Conservation (phyloP, 1,284 basidiomycete genomes). For the Phylloporus gajari region DNA sequence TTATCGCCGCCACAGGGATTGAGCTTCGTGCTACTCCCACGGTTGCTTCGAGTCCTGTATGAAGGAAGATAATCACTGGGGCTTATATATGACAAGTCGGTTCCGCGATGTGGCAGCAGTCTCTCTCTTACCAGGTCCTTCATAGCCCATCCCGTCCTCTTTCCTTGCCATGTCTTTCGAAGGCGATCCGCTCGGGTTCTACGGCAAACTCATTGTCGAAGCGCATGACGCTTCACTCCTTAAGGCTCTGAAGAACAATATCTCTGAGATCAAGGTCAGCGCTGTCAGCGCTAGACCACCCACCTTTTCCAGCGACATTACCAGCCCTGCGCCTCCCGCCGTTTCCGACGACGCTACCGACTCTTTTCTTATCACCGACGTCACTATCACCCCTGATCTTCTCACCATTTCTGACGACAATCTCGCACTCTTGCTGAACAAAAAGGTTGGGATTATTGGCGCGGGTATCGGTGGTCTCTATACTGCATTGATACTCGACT, state of each 20-base stretch:
- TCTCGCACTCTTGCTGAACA: constrained; percentile 13
- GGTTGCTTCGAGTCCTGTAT: too few species aligned
- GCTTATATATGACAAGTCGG: too few species aligned
- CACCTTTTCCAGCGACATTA: background rate
- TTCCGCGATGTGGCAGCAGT: too few species aligned
- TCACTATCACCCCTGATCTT: too few species aligned
- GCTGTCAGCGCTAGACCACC: too few species aligned
- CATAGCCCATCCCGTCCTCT: background rate
- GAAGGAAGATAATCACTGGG: too few species aligned
- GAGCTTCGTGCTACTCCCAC: too few species aligned
- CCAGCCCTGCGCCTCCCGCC: background rate
- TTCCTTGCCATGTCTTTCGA: constrained; percentile 20
- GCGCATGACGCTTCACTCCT: constrained; percentile 15
- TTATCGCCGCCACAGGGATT: too few species aligned
- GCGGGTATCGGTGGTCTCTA: constrained; percentile 48
- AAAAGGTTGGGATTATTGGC: constrained; percentile 30
- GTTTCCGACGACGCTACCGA: too few species aligned
- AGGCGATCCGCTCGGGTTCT: constrained; percentile 26
- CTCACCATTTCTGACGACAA: constrained; percentile 7
- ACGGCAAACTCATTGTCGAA: constrained; percentile 21
- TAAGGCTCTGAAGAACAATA: background rate
- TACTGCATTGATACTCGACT: constrained; percentile 49
- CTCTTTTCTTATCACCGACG: too few species aligned
- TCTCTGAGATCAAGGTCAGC: background rate
- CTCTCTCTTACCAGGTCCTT: background rate